Percentiles rank a stretch among this genome's conserved stretches.
Conservation (phyloP, 2,329 filamentous ascomycete species). For the Achaetomium macrosporum region DNA sequence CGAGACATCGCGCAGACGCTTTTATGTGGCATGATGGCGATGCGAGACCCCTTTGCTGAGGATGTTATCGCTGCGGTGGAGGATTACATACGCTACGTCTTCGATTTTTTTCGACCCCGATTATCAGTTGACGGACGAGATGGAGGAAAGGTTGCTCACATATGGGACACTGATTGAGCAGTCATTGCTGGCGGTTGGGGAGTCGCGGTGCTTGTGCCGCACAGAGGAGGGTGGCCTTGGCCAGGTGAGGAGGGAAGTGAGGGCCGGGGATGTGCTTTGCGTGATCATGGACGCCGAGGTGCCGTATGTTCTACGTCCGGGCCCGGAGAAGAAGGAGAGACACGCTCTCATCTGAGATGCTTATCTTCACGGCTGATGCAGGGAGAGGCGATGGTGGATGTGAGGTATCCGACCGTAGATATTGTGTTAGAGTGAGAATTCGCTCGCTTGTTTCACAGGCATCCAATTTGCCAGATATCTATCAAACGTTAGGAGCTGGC, state of each 20-base stretch:
- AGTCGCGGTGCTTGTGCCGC: constrained; percentile 1
- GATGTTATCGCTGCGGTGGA: not conserved
- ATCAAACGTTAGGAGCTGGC: too few species aligned
- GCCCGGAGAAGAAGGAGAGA: not conserved
- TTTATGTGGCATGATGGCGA: not conserved
- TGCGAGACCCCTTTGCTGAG: not conserved
- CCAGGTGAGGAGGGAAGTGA: not conserved
- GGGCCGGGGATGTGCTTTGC: not conserved
- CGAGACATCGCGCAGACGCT: not conserved
- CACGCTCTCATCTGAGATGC: not conserved
- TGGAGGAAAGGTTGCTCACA: not conserved
- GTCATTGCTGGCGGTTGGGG: not conserved
- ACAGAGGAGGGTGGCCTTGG: constrained; percentile 4
- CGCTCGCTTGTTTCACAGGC: too few species aligned
- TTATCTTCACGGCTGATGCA: constrained; percentile 1
- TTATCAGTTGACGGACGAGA: not conserved
- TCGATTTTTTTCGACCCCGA: not conserved
- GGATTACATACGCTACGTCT: not conserved
- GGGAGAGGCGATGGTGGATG: not conserved
- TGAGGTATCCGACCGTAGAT: not conserved
- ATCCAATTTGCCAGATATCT: too few species aligned
- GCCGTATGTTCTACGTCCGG: not conserved
- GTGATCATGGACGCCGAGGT: constrained; percentile 7
- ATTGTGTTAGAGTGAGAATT: not conserved
- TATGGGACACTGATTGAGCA: not conserved